phyloP scores from a whole-genome alignment of 2,329 filamentous ascomycete genomes.

The Fusarium metavorans region DNA sequence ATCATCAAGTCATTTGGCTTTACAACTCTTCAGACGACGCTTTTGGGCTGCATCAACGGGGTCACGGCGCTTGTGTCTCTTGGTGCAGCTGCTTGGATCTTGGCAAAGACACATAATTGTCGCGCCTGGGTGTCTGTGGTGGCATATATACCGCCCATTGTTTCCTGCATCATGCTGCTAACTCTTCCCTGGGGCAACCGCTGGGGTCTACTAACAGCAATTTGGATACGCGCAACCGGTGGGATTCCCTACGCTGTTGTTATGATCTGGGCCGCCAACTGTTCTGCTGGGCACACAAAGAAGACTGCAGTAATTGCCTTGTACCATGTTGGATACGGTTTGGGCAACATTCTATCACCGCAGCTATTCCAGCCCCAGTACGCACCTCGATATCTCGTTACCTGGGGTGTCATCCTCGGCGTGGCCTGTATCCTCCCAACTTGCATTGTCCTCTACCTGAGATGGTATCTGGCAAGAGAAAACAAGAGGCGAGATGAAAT shows the following conservation, averaged over 20 bases:
- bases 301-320: not conserved
- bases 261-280: constrained; percentile 4
- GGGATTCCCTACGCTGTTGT: constrained; percentile 1
- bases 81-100: not conserved
- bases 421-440: not conserved
- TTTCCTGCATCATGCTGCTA: not conserved
- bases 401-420: not conserved
- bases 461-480: not conserved
- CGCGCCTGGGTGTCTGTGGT: not conserved
- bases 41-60: constrained; percentile 25
- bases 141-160: not conserved
- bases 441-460: not conserved
- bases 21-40: constrained; percentile 50
- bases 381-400: not conserved
- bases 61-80: not conserved
- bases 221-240: constrained; percentile 1
- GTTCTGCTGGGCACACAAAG: not conserved
- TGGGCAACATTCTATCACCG: not conserved
- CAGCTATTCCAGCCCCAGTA: not conserved
- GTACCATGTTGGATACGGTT: not conserved
- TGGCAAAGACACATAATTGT: not conserved
- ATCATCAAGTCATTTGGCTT: constrained; percentile 60
- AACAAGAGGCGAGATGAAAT: not conserved
- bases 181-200: not conserved
- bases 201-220: not conserved